Evolutionary conservation across 352 stramenopile species (phyloP), one percentile per base, ranked within the genome.

Genomic region (Pythium biforme): DNA sequence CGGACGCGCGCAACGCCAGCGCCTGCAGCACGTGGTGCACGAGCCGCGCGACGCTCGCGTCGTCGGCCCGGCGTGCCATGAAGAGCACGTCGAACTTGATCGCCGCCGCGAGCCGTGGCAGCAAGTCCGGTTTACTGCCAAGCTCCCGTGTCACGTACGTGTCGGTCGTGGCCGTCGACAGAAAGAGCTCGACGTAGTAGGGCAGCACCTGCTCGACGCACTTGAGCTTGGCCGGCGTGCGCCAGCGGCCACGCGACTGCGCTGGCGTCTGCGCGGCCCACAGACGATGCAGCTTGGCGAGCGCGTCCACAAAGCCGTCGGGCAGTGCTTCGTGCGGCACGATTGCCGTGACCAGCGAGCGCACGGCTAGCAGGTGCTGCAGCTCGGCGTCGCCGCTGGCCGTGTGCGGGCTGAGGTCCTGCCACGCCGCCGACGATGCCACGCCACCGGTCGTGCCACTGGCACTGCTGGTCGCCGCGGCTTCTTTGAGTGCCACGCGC

Each of bases 21-120:
- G 84, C 52, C 39, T 86, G 80, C 25, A 82, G 74, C 27, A 86
- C 41, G 20, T 87, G 76, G 33, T 86, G 78, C 1, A 67, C 63
- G 27, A 82, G 56, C 3, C 73, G 73, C 49, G 62, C 70, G 22
- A 79, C 46, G 22, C 69, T 70, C 11, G 72, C 59, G 51, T 79
- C 78, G 48, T 82, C 73, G n/a, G 69, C 69, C 14, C 66, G 74
- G 15, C 64, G 55, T 12, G 63, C 51, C 66, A 85, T 72, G 40
- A 72, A 66, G 0, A 81, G 47, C 3, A 88, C 58, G 34, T 81
- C 70, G 14, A 77, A 74, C 2, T 64, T 67, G 33, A 86, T 59
- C 1, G 72, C 59, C 6, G 52, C 64, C 1, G 67, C 60, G 47
- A 88, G 77, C 11, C 59, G 64, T 4, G 66, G 73, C 23, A 86